Base-by-base conservation (phyloP, 2,329 filamentous ascomycete genomes). In the Endothia cerciana region DNA sequence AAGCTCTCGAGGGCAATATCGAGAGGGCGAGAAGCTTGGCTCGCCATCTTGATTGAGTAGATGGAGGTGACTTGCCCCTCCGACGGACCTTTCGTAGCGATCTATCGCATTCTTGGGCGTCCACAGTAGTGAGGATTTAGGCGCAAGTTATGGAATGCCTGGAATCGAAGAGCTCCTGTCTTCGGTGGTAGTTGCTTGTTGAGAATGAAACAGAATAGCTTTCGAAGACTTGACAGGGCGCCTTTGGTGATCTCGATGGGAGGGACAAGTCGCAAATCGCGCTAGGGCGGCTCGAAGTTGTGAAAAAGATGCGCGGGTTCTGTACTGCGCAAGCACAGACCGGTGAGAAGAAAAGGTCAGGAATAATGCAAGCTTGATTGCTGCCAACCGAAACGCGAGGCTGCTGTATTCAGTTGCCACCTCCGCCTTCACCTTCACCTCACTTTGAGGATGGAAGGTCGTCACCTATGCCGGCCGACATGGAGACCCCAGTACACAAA, bases 1-100 rank as follows among this genome's bases (percentile, higher is more conserved):
- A 87, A 81, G 70, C 81, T 81, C 76, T 85, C 83, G 65, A 87
- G 78, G 71, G 85, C 83, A 73, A 85, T 77, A 72, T 83, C 81
- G 71, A 83, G 66, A 45, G 63, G 80, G 73, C 82, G 82, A 64
- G 77, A 76, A 69, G 76, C 75, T 74, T 79, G 79, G 69, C 70
- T 71, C 71, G 75, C 71, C 72, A 75, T 74, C 60, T 70, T 70
- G 62, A 33, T 55, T 59, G 67, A 67, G 53, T 45, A 58, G 51
- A 33, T 70, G 68, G 51, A 57, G 64, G 53, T 59, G 51, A 30
- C 64, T 61, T 58, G 66, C 65, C 64, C 66, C 66, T 66, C 43
- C 60, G 66, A 55, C 66, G 61, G 64, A 64, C 57, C 33, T 59
- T 33, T 56, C 41, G 33, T 40, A 47, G 47, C 49, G 43, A 51